Percentiles rank a stretch among this genome's conserved stretches.
Conservation (phyloP, 768 basidiomycete species). For the Russula olivacea region DNA sequence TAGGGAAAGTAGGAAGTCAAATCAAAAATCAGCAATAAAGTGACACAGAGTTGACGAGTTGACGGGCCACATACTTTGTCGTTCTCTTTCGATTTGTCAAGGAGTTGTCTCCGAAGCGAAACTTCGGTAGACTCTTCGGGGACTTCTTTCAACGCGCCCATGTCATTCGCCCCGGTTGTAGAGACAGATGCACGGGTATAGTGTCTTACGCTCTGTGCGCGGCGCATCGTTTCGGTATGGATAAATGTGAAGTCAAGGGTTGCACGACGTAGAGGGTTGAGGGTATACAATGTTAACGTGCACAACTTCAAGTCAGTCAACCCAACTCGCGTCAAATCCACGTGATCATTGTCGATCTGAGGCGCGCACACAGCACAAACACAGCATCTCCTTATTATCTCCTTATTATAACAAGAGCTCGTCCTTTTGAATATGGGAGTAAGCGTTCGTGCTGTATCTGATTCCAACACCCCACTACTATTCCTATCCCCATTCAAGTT, state of each 20-base stretch:
- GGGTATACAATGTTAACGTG: neutral
- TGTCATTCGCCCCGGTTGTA: conserved; percentile 17
- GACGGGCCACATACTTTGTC: conserved; percentile 15
- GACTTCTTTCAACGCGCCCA: conserved; percentile 21
- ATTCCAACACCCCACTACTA: neutral
- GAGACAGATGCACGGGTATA: conserved; percentile 16
- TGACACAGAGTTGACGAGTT: neutral
- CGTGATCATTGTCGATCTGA: neutral
- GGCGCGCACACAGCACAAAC: too few relatives aligned
- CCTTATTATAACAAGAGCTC: neutral
- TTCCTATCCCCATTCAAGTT: neutral
- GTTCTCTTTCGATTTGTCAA: conserved; percentile 25
- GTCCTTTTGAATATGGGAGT: neutral
- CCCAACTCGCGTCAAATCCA: conserved; percentile 8
- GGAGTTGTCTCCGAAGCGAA: conserved; percentile 20
- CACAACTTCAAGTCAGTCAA: too few relatives aligned
- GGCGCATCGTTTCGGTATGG: conserved; percentile 13
- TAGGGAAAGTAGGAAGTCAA: neutral
- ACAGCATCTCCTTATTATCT: neutral
- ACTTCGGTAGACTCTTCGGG: conserved; percentile 21
- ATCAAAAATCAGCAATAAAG: neutral
- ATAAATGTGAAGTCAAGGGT: neutral
- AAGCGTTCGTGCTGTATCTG: neutral
- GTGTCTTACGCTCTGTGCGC: conserved; percentile 24
- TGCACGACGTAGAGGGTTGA: neutral